A percentile compares a stretch with the other conserved stretches of the same genome.
These are phyloP conservation scores for Chrysoporthe puriensis DNA, from an alignment of 2,329 filamentous ascomycete species.

Conservation along the genomic window DNA sequence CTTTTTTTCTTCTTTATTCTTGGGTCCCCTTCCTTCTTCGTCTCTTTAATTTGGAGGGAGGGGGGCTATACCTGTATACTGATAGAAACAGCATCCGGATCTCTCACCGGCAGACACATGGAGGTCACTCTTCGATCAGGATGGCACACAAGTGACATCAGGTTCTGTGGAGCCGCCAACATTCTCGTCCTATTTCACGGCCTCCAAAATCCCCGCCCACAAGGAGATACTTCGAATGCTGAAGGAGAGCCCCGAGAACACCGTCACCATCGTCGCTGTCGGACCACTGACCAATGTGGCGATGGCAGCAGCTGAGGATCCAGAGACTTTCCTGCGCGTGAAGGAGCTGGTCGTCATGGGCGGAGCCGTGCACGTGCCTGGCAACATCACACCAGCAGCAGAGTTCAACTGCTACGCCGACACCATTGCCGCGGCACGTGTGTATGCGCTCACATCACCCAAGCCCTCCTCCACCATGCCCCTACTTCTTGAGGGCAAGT, in stretches of 20 bases:
- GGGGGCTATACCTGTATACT: conserved; percentile 12
- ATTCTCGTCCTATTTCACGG: conserved; percentile 68
- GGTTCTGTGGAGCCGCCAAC: conserved; percentile 45
- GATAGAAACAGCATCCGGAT: conserved; percentile 63
- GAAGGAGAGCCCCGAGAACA: conserved; percentile 77
- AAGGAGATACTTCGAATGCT: conserved; percentile 89
- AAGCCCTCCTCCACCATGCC: conserved; percentile 82
- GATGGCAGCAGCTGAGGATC: conserved; percentile 83
- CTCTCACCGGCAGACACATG: conserved; percentile 75
- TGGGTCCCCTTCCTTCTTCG: not conserved
- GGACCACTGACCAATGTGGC: conserved; percentile 95
- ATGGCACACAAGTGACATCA: conserved; percentile 34
- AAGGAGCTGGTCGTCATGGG: conserved; percentile 98
- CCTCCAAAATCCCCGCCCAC: conserved; percentile 74
- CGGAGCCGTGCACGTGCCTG: conserved; percentile 75
- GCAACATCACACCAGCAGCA: conserved; percentile 83
- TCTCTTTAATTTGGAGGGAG: not conserved
- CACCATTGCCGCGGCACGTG: conserved; percentile 72
- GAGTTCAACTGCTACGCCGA: conserved; percentile 98
- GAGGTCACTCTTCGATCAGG: conserved; percentile 66
- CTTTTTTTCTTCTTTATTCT: not conserved
- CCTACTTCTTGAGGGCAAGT: conserved; percentile 56
- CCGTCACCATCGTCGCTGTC: conserved; percentile 86
- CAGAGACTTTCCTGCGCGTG: conserved; percentile 83
- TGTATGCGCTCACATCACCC: conserved; percentile 77